Evolutionary conservation across 768 basidiomycete species (phyloP), one percentile per base, ranked within the genome.

Genomic region (Psilocybe azurescens): DNA sequence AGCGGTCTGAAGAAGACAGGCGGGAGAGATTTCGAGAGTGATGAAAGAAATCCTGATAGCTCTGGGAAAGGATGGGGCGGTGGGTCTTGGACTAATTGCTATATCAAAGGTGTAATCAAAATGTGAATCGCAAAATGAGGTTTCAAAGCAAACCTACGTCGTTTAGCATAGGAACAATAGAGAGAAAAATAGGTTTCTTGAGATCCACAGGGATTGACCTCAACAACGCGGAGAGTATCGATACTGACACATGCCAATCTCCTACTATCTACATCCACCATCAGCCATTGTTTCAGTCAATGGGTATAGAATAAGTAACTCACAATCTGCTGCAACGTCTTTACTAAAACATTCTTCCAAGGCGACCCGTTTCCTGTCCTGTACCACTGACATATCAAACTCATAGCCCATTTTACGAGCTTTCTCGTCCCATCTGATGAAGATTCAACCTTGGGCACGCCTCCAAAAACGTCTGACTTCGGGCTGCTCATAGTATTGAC

Each of bases 1-100:
- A 93, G 73, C 0, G 89, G 88, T 69, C 87, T 90, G 77, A 85
- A 92, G 73, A 93, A 91, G 0, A 87, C 62, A 54, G 82, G 86
- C 0, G 90, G 90, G 59, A 84, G 81, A 14, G 73, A 64, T 49
- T 79, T 75, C 1, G 89, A 85, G 18, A 89, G 65, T 14, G 73
- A 73, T 33, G 81, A 76, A 2, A 92, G 75, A 46, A 93, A 77
- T 36, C 77, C 73, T 4, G 84, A 78, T 0, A 93, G 73, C 1
- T 76, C 71, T 2, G 74, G 69, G 46, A 71, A 81, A 3, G 86
- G 85, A 58, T 75, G 68, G 14, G 82, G 74, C 1, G 87, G 86
- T 5, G 88, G 84, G 53, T 83, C 79, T 55, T 80, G 73, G 20
- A 83, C 76, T 7, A 90, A 69, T 69, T 83, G 85, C 89, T 89